These are phyloP conservation scores for Ascochyta fabae DNA, from an alignment of 2,329 filamentous ascomycete species.

Conservation along the genomic window DNA sequence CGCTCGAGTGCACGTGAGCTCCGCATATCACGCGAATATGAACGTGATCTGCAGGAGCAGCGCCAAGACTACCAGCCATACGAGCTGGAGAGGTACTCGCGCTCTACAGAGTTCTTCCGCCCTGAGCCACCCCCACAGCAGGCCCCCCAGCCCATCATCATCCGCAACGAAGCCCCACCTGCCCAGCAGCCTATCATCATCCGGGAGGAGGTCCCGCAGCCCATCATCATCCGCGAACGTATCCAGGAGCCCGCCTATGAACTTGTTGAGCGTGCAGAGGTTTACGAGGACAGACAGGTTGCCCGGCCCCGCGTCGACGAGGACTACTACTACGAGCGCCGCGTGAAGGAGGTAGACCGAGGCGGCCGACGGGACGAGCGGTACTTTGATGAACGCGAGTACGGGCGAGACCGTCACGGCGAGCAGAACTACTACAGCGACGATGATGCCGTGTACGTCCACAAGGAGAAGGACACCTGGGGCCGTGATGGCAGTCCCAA, in stretches of 20 bases:
- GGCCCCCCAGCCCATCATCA: slow-evolving; percentile 55
- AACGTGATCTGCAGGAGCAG: slow-evolving; percentile 39
- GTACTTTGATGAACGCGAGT: slow-evolving; percentile 47
- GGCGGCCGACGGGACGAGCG: slow-evolving; percentile 50
- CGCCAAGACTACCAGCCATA: slow-evolving; percentile 37
- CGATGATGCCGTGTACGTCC: slow-evolving; percentile 67
- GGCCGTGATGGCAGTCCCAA: slow-evolving; percentile 51
- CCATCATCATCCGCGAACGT: slow-evolving; percentile 57
- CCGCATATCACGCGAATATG: slow-evolving; percentile 41
- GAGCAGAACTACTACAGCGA: slow-evolving; percentile 62
- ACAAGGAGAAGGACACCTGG: slow-evolving; percentile 58
- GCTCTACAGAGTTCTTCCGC: slow-evolving; percentile 60
- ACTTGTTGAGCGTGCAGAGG: slow-evolving; percentile 64
- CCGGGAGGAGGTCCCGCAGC: slow-evolving; percentile 57
- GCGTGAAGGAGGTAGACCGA: slow-evolving; percentile 61
- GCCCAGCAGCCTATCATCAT: slow-evolving; percentile 64
- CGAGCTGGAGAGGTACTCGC: slow-evolving; percentile 59
- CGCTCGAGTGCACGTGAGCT: slow-evolving; percentile 46
- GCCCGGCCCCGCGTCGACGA: slow-evolving; percentile 59
- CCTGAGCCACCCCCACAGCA: slow-evolving; percentile 48
- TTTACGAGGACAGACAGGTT: slow-evolving; percentile 56
- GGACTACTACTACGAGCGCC: slow-evolving; percentile 68
- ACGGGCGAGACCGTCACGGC: slow-evolving; percentile 48
- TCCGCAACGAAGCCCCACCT: slow-evolving; percentile 56
- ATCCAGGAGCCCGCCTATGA: slow-evolving; percentile 62